These are phyloP conservation scores for Prunella vulgaris DNA, from an alignment of 257 asterid species.

Conservation along the genomic window DNA sequence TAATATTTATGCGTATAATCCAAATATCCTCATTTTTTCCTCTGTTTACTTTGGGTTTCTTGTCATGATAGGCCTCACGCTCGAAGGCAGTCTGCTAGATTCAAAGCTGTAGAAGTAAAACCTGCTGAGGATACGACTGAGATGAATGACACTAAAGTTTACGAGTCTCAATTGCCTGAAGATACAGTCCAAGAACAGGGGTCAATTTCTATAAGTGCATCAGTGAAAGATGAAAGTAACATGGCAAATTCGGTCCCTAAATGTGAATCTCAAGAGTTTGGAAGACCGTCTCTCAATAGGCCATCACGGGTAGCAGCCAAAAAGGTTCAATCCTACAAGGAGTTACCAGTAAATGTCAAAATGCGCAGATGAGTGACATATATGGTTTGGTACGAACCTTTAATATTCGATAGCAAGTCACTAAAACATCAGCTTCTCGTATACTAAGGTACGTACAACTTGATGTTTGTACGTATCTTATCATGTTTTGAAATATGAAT, in stretches of 20 bases:
- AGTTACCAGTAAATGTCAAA: slow-evolving; percentile 49
- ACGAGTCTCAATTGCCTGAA: slow-evolving; percentile 11
- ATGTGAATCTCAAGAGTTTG: slow-evolving; percentile 26
- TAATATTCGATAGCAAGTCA: not conserved
- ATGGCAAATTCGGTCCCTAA: slow-evolving; percentile 14
- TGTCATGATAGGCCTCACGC: slow-evolving; percentile 31
- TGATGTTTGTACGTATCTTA: not conserved
- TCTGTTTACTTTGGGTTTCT: not conserved
- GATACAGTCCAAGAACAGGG: slow-evolving; percentile 29
- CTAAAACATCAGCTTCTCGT: not conserved
- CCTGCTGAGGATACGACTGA: slow-evolving; percentile 25
- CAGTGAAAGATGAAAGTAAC: slow-evolving; percentile 17
- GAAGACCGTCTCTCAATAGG: slow-evolving; percentile 46
- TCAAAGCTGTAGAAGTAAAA: slow-evolving; percentile 36
- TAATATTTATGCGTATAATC: not conserved
- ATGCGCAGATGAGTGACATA: slow-evolving; percentile 56
- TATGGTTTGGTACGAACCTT: not conserved
- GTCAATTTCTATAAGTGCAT: slow-evolving; percentile 19
- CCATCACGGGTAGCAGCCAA: slow-evolving; percentile 63
- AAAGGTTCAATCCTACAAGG: slow-evolving; percentile 72
- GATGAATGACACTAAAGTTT: slow-evolving; percentile 20
- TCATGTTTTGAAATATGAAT: not conserved
- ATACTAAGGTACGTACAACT: not conserved
- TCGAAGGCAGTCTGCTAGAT: slow-evolving; percentile 63
- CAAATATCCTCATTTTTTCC: not conserved